Evolutionary conservation across 345 rosid species (phyloP).

Genomic region (Citrus sp.): DNA sequence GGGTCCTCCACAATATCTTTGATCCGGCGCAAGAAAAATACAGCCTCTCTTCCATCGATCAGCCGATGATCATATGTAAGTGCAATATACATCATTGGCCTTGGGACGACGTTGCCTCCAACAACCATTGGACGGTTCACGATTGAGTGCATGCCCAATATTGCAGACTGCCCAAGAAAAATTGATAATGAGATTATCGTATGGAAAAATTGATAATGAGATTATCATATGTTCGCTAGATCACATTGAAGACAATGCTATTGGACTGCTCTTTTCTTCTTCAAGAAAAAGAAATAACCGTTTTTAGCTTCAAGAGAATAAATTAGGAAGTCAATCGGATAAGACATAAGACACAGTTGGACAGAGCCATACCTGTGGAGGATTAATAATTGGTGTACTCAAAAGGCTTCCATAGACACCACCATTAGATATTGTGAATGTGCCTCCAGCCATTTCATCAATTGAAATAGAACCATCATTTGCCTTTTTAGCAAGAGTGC

Average conservation of each 20-base stretch:
- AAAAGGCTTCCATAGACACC: slow-evolving; percentile 95
- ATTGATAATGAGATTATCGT: not conserved
- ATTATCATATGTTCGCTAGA: not conserved
- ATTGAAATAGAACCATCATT: slow-evolving; percentile 87
- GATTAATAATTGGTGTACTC: slow-evolving; percentile 99
- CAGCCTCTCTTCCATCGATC: slow-evolving; percentile 92
- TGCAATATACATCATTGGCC: slow-evolving; percentile 90
- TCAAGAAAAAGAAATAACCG: not conserved
- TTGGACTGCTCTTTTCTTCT: not conserved
- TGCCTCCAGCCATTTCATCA: slow-evolving; percentile 99
- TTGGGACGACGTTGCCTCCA: slow-evolving; percentile 50
- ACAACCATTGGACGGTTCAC: slow-evolving; percentile 83
- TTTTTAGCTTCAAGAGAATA: not conserved
- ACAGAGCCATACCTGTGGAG: slow-evolving; percentile 71
- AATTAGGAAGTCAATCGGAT: not conserved
- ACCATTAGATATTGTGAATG: slow-evolving; percentile 82
- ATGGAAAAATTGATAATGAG: not conserved
- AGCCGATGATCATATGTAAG: slow-evolving; percentile 78
- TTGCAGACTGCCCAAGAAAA: slow-evolving; percentile 53
- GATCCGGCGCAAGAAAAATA: slow-evolving; percentile 77
- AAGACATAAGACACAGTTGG: not conserved
- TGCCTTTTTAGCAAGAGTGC: slow-evolving; percentile 89
- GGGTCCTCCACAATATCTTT: slow-evolving; percentile 89
- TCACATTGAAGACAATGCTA: not conserved
- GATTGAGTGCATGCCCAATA: slow-evolving; percentile 82